Conservation (phyloP, 805 yeast genomes). For the Wickerhamiella vanderwaltii region DNA sequence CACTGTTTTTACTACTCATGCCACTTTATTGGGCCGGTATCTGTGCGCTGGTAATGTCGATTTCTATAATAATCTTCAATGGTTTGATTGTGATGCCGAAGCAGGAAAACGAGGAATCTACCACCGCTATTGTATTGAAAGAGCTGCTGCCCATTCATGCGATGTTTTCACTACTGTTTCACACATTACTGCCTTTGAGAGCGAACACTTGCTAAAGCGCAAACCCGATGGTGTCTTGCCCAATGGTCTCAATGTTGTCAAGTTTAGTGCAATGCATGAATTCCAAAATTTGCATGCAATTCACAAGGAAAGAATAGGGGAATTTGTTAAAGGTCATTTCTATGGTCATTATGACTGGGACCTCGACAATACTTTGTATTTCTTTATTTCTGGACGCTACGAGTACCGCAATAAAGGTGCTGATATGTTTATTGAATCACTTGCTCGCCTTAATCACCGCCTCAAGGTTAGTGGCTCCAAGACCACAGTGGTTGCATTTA, state of each 20-base stretch:
- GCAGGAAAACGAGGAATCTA: conserved; percentile 97
- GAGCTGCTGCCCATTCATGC: conserved; percentile 90
- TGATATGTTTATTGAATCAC: conserved; percentile 83
- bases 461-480: conserved; percentile 72
- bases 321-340: conserved; percentile 91
- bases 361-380: conserved; percentile 83
- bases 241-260: conserved; percentile 88
- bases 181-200: conserved; percentile 92
- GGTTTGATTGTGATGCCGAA: conserved; percentile 91
- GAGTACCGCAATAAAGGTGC: conserved; percentile 96
- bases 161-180: conserved; percentile 97
- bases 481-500: conserved; percentile 90
- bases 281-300: conserved; percentile 92
- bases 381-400: conserved; percentile 94
- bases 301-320: conserved; percentile 83
- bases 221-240: conserved; percentile 98
- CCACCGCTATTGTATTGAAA: conserved; percentile 91
- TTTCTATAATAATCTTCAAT: conserved; percentile 79
- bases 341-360: conserved; percentile 95
- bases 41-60: conserved; percentile 94
- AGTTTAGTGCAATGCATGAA: conserved; percentile 95
- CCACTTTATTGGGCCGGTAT: conserved; percentile 88
- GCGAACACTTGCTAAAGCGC: conserved; percentile 83
- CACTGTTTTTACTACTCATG: conserved; percentile 94
- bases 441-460: conserved; percentile 82